A percentile compares a stretch with the other conserved stretches of the same genome.
Evolutionary conservation across 495 filamentous ascomycete genomes (phyloP).

Genomic region (Astrothelium macrocarpum): DNA sequence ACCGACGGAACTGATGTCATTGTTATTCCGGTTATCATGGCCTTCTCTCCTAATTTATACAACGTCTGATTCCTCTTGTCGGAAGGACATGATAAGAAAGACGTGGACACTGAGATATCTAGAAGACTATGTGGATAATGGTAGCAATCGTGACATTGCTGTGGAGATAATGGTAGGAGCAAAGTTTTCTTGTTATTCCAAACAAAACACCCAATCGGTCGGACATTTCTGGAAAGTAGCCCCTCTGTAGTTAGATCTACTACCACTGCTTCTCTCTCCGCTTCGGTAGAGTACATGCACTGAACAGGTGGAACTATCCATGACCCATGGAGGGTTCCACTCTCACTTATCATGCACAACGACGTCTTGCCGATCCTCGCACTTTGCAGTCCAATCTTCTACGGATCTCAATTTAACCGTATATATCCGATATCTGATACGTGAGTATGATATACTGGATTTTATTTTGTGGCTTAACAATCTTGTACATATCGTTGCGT

Average conservation of each 20-base stretch:
- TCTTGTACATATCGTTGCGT: neutral
- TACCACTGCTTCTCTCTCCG: neutral
- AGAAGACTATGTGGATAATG: no score
- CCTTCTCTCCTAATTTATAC: no score
- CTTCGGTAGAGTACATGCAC: neutral
- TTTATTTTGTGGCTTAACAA: no score
- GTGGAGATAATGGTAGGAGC: no score
- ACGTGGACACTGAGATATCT: no score
- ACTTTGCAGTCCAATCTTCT: neutral
- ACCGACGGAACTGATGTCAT: neutral
- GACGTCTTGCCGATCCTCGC: neutral
- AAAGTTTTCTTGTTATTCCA: no score
- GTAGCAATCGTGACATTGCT: no score
- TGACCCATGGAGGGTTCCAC: neutral
- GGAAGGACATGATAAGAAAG: no score
- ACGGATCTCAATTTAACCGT: neutral
- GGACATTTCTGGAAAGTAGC: no score
- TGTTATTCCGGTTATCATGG: no score
- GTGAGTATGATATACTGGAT: neutral
- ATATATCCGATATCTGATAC: neutral
- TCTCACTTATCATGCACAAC: neutral
- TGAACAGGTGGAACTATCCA: neutral
- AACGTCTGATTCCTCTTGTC: no score
- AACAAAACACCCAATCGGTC: no score
- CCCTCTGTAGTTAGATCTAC: neutral